Base-by-base conservation (phyloP, 176 grass and related monocot genomes). In the Triticum turgidum region DNA sequence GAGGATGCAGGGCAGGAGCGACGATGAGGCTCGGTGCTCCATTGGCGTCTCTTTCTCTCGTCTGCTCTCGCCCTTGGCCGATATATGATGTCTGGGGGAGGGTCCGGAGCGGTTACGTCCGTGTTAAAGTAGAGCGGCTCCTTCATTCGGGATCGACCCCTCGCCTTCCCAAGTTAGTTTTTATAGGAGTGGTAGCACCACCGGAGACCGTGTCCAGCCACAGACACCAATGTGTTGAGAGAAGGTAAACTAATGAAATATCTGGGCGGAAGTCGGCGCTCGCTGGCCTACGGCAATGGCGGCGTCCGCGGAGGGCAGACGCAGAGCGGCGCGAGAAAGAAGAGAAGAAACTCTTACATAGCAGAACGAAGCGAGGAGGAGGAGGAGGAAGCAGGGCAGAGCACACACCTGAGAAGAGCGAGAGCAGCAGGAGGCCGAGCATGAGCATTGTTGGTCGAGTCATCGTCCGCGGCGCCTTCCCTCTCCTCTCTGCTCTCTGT, bases 1-100 rank as follows among this genome's bases (percentile, higher is more conserved):
- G 3, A 70, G 71, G n/a, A 69, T 39, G 83, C 67, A 87, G 72
- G 59, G 42, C 72, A 87, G 77, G 35, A 81, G 73, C 78, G 87
- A 89, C 51, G 51, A 52, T 5, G 49, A 2, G 49, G 5, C 49
- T 1, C 49, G 49, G 0, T 15, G 14, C 49, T 52, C 20, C 35
- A 9, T 35, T 1, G 25, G 44, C 4, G 45, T 9, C 39, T 17
- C 12, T 2, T 66, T 25, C 58, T 84, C 24, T n/a, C 1, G 38
- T 66, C 35, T 68, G 5, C 13, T 61, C 34, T 76, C 37, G 58
- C 13, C 76, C 24, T 44, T 54, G n/a, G 56, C 71, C 17, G 80
- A 54, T 52, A 27, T 77, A 30, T 30, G 82, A 14, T 4, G 47
- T 15, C 47, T 49, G 45, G 45, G 12, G 35, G 35, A 37, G 42